Evolutionary conservation across 1,284 basidiomycete species (phyloP).

Genomic region (Erythrobasidium hasegawianum): DNA sequence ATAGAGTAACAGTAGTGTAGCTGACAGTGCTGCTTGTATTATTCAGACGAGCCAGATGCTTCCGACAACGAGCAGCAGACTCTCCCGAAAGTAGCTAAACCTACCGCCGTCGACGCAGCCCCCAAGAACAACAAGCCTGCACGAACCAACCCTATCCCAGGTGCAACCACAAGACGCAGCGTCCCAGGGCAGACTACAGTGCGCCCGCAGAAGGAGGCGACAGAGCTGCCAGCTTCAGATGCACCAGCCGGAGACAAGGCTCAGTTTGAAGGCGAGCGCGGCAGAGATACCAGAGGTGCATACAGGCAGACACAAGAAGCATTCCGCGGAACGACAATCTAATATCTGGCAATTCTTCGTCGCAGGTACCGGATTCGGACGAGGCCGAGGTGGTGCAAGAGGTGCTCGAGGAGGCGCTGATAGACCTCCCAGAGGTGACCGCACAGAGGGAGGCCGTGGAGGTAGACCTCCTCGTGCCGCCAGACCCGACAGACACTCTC

Average conservation of each 20-base stretch:
- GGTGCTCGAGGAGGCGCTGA: constrained; percentile 26
- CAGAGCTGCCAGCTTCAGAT: constrained; percentile 5
- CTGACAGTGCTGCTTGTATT: constrained; percentile 64
- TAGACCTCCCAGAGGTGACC: constrained; percentile 7
- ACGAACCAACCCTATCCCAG: neutral
- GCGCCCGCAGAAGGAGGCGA: constrained; percentile 8
- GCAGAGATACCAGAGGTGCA: constrained; percentile 29
- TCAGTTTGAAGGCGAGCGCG: constrained; percentile 33
- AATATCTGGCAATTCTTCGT: neutral
- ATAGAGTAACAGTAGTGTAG: neutral
- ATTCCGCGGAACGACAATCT: neutral
- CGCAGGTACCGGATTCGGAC: constrained; percentile 30
- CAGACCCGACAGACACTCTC: constrained; percentile 27
- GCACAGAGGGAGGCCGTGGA: constrained; percentile 12
- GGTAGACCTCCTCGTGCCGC: constrained; percentile 23
- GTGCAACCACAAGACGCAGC: constrained; percentile 6
- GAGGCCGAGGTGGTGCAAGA: constrained; percentile 20
- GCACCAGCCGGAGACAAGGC: constrained; percentile 17
- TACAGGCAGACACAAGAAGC: neutral
- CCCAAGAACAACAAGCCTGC: constrained; percentile 2
- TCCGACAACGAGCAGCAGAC: constrained; percentile 54
- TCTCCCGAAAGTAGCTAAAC: constrained; percentile 53
- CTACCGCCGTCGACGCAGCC: constrained; percentile 37
- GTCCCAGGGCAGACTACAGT: constrained; percentile 23
- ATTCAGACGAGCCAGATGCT: constrained; percentile 78